Base-by-base conservation (phyloP, 768 basidiomycete species). In the Chlorophyllum brunneum region DNA sequence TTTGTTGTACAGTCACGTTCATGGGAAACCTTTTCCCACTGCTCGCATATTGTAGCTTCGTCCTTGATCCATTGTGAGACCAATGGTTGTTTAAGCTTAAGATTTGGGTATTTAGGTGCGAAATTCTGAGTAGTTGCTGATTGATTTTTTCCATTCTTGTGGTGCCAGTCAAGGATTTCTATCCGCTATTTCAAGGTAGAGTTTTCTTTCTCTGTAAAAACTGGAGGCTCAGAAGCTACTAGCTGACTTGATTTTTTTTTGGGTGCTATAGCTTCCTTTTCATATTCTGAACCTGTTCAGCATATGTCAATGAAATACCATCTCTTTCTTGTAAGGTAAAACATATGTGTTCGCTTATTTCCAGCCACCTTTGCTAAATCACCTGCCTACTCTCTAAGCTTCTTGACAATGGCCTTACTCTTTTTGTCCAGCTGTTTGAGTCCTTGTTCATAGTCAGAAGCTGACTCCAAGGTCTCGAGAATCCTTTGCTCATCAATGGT, bases 31-130 rank as follows among this genome's bases (percentile, higher is more conserved):
- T 38, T 10, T 9, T 47, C 55, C 45, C 48, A 58, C 31, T 56
- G 13, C 23, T 52, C 56, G 4, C 54, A 39, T 53, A 58, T 63
- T 37, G 51, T 61, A 2, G 41, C 46, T 23, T 67, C 62, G 10
- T 68, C 53, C 20, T 62, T 66, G 11, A 67, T 3, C 65, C 66
- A 68, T 13, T 34, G 26, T 15, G 46, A 64, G 22, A 69, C 36
- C 1, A 56, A 8, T 15, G 59, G 62, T 52, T 70, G 66, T 29
- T 55, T 66, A 18, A 71, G 16, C 11, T 24, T 16, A 10, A 70
- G 61, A 30, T 59, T 61, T 0, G 62, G 64, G 57, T 68, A 71
- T 8, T 57, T 59, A 65, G 61, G 9, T 56, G 44, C 8, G 13
- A 48, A 54, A 6, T 48, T 3, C 7, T 5, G 13, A 11, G 13